Evolutionary conservation across 2,329 filamentous ascomycete genomes (phyloP).

Genomic region (Allantophomopsis cytisporea): DNA sequence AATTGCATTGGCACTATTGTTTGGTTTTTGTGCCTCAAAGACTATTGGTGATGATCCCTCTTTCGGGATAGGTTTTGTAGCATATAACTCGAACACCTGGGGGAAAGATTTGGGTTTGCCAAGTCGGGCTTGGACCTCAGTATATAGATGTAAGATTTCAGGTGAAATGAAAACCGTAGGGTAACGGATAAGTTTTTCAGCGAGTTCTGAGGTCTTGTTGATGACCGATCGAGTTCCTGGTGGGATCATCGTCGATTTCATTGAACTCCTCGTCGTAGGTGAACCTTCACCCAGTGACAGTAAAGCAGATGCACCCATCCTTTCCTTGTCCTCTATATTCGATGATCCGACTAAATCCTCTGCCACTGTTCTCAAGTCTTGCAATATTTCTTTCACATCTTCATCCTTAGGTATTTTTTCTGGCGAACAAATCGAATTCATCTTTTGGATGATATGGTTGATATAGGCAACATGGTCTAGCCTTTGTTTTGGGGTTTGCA

Average conservation of each 20-base stretch:
- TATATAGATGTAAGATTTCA: conserved; percentile 58
- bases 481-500: too few species aligned
- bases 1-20: conserved; percentile 57
- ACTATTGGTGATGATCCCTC: conserved; percentile 42
- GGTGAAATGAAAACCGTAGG: conserved; percentile 71
- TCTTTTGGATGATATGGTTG: too few species aligned
- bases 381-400: too few species aligned
- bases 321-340: conserved; percentile 6
- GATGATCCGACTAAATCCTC: conserved; percentile 11
- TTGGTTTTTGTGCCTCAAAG: conserved; percentile 52
- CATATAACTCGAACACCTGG: conserved; percentile 68
- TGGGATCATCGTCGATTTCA: conserved; percentile 6
- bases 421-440: too few species aligned
- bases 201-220: conserved; percentile 39
- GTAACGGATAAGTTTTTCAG: conserved; percentile 60
- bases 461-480: too few species aligned
- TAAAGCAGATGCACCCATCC: conserved; percentile 36
- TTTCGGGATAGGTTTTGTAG: conserved; percentile 63
- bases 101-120: conserved; percentile 65
- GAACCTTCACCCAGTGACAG: conserved; percentile 26
- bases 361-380: conserved; percentile 10
- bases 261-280: conserved; percentile 4
- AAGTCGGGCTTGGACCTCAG: conserved; percentile 62
- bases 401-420: too few species aligned
- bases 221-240: conserved; percentile 14